A percentile compares a stretch with the other conserved stretches of the same genome.
These are phyloP conservation scores for Claviceps lovelessii DNA, from an alignment of 2,329 filamentous ascomycete species.

Conservation along the genomic window DNA sequence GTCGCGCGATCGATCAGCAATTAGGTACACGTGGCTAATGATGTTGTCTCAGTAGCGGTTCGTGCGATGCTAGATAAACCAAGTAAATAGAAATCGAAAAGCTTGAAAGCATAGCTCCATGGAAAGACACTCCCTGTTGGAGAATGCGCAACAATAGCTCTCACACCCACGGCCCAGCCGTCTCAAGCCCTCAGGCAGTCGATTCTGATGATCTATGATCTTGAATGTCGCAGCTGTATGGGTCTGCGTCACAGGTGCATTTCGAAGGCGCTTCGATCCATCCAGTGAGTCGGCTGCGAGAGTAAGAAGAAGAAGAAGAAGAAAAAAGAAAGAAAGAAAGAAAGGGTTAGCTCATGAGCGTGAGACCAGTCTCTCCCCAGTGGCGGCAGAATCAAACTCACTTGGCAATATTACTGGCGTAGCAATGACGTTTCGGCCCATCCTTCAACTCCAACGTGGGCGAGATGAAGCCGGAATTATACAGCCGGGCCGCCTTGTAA, in stretches of 20 bases:
- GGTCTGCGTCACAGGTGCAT: slow-evolving; percentile 11
- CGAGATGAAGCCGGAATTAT: slow-evolving; percentile 32
- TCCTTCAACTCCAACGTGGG: slow-evolving; percentile 23
- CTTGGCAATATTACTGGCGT: slow-evolving; percentile 32
- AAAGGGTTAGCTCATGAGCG: neutral
- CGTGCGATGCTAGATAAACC: too few species aligned
- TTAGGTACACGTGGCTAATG: too few species aligned
- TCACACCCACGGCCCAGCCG: too few species aligned
- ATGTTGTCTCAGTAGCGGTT: too few species aligned
- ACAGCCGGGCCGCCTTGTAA: slow-evolving; percentile 33
- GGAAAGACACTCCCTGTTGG: too few species aligned
- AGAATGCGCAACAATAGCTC: too few species aligned
- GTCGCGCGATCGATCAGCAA: too few species aligned
- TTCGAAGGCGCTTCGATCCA: slow-evolving; percentile 8
- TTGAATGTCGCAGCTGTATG: slow-evolving; percentile 7
- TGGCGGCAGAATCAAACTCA: neutral
- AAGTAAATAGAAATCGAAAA: too few species aligned
- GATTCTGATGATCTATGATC: too few species aligned
- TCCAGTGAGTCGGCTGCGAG: slow-evolving; percentile 9
- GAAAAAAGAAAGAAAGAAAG: neutral
- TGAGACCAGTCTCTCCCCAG: neutral
- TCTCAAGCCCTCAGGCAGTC: too few species aligned
- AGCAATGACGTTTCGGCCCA: slow-evolving; percentile 29
- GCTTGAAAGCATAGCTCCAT: too few species aligned
- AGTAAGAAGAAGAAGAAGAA: neutral